Base-by-base conservation (phyloP, 2,329 filamentous ascomycete genomes). In the Hymenotorrendiella dingleyae region DNA sequence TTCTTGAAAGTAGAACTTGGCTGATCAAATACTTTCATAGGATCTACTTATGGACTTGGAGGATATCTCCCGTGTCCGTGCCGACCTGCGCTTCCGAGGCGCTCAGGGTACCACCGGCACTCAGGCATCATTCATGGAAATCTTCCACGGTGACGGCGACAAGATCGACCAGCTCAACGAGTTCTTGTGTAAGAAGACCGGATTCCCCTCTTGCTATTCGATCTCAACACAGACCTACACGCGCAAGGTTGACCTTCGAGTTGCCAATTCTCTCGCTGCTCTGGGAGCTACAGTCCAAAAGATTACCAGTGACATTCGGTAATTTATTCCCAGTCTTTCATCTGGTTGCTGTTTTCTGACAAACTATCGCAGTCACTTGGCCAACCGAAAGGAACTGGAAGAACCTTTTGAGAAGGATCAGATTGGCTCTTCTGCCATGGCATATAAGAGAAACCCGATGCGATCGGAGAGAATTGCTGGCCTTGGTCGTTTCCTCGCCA, bases 341-440 rank as follows among this genome's bases (percentile, higher is more conserved):
- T 3, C 10, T 10, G 2, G 17, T 32, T 19, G 5, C 8, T 20
- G 8, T 11, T 21, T 8, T 8, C 40, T 36, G n/a, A 36, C 32
- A 22, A 3, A 8, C 12, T 14, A 9, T 12, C n/a, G 4, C 20
- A 38, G 85, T 36, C 82, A 86, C 59, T 69, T 91, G 36, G 82
- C 83, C 5, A 71, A 75, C 57, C 75, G 80, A 66, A 94, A 95
- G 71, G 87, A 94, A 64, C 70, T 93, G 45, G 89, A 94, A 60
- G 86, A 90, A 69, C 86, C 86, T 0, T 86, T 88, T 55, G 85
- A 90, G 67, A 80, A 79, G 56, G 76, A 80, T 52, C 87, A 94
- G 66, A 88, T 90, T 53, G 85, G 83, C 21, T 78, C 71, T 33
- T 76, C 70, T 36, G 80, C 80, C 45, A 75, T 77, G 65, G 65